Evolutionary conservation across 1,284 basidiomycete species (phyloP).

Genomic region (Sphagnurus paluster): DNA sequence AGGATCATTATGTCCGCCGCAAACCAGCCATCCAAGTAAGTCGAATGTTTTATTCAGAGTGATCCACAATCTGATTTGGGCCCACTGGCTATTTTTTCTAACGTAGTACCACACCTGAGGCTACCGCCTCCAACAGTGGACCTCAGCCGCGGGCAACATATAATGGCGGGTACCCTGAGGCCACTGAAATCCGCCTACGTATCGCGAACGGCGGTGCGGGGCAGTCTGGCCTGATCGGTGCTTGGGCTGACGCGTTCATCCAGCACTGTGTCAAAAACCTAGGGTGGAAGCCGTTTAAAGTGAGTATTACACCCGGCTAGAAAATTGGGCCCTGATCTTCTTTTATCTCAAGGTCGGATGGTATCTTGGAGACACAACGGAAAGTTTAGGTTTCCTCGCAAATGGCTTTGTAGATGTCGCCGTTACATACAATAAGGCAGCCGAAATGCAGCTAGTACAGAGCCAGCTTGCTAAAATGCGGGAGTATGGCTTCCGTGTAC

Average conservation of each 20-base stretch:
- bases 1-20: too few species aligned
- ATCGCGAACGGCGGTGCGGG: slow-evolving; percentile 21
- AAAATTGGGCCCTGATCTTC: neutral
- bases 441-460: slow-evolving; percentile 37
- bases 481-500: slow-evolving; percentile 42
- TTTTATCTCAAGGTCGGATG: slow-evolving; percentile 13
- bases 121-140: slow-evolving; percentile 5
- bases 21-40: too few species aligned
- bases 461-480: slow-evolving; percentile 28
- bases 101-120: neutral
- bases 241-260: slow-evolving; percentile 21
- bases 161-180: slow-evolving; percentile 9
- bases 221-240: slow-evolving; percentile 20
- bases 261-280: slow-evolving; percentile 13
- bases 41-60: too few species aligned
- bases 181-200: slow-evolving; percentile 15
- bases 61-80: too few species aligned
- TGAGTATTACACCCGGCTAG: neutral
- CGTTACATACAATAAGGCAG: slow-evolving; percentile 50
- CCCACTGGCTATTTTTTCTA: neutral
- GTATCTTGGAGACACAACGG: slow-evolving; percentile 20
- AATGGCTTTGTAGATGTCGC: slow-evolving; percentile 39
- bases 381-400: slow-evolving; percentile 14
- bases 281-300: slow-evolving; percentile 12
- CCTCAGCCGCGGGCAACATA: slow-evolving; percentile 1